Percentiles rank a stretch among this genome's conserved stretches.
Conservation (phyloP, 495 filamentous ascomycete species). For the Niebla homalea region DNA sequence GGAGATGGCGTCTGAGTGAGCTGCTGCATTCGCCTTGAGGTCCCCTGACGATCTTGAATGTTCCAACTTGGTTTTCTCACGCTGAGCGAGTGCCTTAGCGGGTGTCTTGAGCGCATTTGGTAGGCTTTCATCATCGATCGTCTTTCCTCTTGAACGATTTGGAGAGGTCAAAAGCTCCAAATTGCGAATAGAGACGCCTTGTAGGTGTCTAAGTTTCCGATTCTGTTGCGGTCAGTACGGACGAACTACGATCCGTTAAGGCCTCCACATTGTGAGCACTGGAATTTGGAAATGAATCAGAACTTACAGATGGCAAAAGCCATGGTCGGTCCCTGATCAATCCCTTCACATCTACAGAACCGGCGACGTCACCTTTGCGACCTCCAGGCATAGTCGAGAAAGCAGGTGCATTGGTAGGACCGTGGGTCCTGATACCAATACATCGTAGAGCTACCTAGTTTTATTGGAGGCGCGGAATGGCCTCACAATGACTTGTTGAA, state of each 20-base stretch:
- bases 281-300: neutral
- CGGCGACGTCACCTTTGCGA: neutral
- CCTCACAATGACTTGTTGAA: too few relatives aligned
- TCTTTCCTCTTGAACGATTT: constrained; percentile 48
- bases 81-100: constrained; percentile 51
- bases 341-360: constrained; percentile 9
- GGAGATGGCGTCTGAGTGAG: constrained; percentile 23
- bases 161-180: constrained; percentile 44
- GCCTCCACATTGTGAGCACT: constrained; percentile 4
- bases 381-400: constrained; percentile 8
- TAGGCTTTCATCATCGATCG: constrained; percentile 76
- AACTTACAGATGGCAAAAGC: constrained; percentile 36
- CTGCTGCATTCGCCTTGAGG: constrained; percentile 29
- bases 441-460: constrained; percentile 1
- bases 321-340: constrained; percentile 29
- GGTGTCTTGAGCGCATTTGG: constrained; percentile 53
- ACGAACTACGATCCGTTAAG: constrained; percentile 12
- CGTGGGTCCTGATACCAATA: neutral
- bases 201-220: constrained; percentile 76
- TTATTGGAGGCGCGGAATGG: too few relatives aligned
- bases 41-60: constrained; percentile 66
- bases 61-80: constrained; percentile 41
- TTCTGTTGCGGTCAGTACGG: constrained; percentile 38
- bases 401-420: constrained; percentile 2
- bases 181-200: constrained; percentile 79